These are phyloP conservation scores for Pseudocercospora ulei DNA, from an alignment of 2,329 filamentous ascomycete genomes.

Conservation along the genomic window DNA sequence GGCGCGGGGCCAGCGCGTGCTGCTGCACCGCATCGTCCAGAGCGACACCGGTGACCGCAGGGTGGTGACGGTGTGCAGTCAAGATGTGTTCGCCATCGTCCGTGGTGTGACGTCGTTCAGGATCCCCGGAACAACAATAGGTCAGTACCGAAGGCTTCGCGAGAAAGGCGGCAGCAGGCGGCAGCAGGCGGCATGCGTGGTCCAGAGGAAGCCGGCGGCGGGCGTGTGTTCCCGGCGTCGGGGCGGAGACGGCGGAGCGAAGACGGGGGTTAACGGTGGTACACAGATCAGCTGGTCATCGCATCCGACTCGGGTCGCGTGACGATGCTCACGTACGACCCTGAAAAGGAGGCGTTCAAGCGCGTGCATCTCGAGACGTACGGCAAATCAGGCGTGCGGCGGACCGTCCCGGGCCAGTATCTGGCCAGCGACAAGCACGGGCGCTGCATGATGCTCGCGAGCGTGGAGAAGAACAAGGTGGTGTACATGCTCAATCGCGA, in stretches of 20 bases:
- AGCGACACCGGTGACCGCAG: slow-evolving; percentile 56
- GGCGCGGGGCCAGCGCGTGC: slow-evolving; percentile 79
- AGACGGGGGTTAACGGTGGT: slow-evolving; percentile 10
- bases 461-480: slow-evolving; percentile 97
- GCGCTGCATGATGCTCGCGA: slow-evolving; percentile 85
- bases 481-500: slow-evolving; percentile 97
- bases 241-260: not conserved
- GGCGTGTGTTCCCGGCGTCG: no score
- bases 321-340: slow-evolving; percentile 83
- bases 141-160: no score
- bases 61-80: slow-evolving; percentile 73
- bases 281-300: slow-evolving; percentile 82
- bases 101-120: slow-evolving; percentile 79
- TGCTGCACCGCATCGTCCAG: slow-evolving; percentile 70
- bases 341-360: slow-evolving; percentile 75
- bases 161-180: no score
- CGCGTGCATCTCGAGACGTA: slow-evolving; percentile 94
- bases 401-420: slow-evolving; percentile 92
- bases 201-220: no score
- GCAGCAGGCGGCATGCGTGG: not conserved
- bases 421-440: slow-evolving; percentile 92
- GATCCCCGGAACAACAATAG: slow-evolving; percentile 87
- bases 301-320: slow-evolving; percentile 93
- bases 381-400: slow-evolving; percentile 87
- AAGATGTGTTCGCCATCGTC: slow-evolving; percentile 95